Evolutionary conservation across 768 basidiomycete species (phyloP), one percentile per base, ranked within the genome.

Genomic region (Suillus luteus): DNA sequence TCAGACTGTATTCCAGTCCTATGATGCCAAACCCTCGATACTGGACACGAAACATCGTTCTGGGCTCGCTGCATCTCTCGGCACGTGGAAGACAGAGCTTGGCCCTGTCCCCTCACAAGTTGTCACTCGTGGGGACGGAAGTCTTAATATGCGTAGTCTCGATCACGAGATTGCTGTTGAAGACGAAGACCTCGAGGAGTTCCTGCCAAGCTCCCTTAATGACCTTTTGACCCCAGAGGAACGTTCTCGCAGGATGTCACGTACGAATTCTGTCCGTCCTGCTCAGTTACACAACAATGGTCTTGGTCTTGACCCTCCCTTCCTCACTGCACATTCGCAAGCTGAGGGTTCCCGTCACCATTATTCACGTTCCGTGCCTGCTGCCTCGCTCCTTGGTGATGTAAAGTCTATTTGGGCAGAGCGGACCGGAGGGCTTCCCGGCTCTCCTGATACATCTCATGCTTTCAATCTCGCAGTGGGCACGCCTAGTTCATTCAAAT

Each of bases 211-310:
- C 61, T 92, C 90, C 5, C 79, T 99, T 55, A 93, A 88, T 33
- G 96, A 98, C 65, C 81, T 99, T 8, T 80, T 99, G 55, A 96
- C 95, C 0, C 92, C 93, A 0, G 90, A 89, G 68, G 96, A 98
- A 77, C 83, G 89, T 66, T 90, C 85, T 38, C 81, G 96, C 38
- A 80, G 95, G 51, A 88, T 93, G 84, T 91, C 90, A 37, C 83
- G 93, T 58, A 88, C 87, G n/a, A 86, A 85, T 63, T 84, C 83
- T 24, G 64, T 74, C 67, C 67, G 67, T 62, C 62, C 66, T 64
- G 31, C 54, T 59, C 24, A 65, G 44, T 49, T 48, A 55, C 70
- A 72, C 58, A 33, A 66, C 43, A 69, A 68, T 12, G 71, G 75
- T 59, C 4, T 66, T 0, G 66, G 71, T 0, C 66, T 74, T 33